Percentiles rank a stretch among this genome's conserved stretches.
Evolutionary conservation across 2,329 filamentous ascomycete genomes (phyloP).

Genomic region (Gremmenia infestans): DNA sequence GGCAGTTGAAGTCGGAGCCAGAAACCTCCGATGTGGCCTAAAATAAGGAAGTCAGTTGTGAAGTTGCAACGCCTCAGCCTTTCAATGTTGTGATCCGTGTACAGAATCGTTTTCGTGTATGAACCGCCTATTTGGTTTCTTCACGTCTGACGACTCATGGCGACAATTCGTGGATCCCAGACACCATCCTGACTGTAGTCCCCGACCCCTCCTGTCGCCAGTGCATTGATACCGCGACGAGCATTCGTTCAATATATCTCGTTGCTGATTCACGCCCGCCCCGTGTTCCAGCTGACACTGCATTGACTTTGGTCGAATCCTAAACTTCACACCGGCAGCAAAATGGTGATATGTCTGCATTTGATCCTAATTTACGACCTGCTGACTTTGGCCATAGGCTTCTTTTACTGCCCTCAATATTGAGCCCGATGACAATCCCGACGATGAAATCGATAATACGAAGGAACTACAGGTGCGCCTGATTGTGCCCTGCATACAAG

Average conservation of each 20-base stretch:
- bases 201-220: not conserved
- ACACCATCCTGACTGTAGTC: not conserved
- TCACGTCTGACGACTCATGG: not conserved
- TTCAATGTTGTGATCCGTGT: too few species aligned
- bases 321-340: not conserved
- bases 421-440: constrained; percentile 83
- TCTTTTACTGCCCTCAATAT: constrained; percentile 84
- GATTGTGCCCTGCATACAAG: not conserved
- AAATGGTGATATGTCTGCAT: not conserved
- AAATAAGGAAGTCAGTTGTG: too few species aligned
- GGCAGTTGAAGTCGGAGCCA: not conserved
- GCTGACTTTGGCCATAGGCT: constrained; percentile 14
- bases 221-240: not conserved
- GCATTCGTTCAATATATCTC: too few species aligned
- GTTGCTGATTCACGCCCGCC: too few species aligned
- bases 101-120: too few species aligned
- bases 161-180: not conserved
- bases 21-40: not conserved
- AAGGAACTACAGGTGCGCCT: constrained; percentile 72
- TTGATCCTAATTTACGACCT: not conserved
- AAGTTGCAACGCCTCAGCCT: too few species aligned
- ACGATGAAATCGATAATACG: constrained; percentile 90
- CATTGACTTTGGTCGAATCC: too few species aligned
- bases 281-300: too few species aligned
- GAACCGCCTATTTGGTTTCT: not conserved